These are phyloP conservation scores for Talaromyces verruculosus DNA, from an alignment of 2,329 filamentous ascomycete species.

Conservation along the genomic window DNA sequence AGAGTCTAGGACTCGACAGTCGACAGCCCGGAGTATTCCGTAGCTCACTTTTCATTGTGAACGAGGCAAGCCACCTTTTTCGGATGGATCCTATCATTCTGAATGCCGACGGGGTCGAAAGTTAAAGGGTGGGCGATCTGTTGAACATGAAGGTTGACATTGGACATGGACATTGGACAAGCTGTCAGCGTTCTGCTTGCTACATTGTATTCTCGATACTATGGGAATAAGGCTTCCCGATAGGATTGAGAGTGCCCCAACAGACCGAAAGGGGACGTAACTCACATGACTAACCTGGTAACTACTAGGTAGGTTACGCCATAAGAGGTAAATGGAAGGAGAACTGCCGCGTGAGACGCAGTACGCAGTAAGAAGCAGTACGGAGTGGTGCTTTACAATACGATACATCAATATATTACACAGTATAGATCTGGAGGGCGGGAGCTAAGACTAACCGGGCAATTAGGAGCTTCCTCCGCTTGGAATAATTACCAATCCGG, in stretches of 20 bases:
- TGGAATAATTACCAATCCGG: background rate
- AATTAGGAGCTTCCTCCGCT: background rate
- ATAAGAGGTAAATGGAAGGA: background rate
- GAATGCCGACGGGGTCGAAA: slow-evolving; percentile 1
- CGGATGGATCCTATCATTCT: background rate
- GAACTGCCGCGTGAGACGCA: background rate
- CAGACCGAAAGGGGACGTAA: background rate
- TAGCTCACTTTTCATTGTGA: background rate
- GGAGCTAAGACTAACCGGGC: background rate
- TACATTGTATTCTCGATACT: background rate
- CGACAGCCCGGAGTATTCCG: slow-evolving; percentile 9
- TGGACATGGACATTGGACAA: background rate
- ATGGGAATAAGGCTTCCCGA: background rate
- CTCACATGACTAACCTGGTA: background rate
- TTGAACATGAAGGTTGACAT: background rate
- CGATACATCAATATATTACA: background rate
- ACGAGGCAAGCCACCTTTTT: background rate
- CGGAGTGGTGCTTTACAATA: background rate
- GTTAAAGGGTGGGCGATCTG: background rate
- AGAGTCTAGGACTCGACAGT: background rate
- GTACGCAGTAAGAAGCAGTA: slow-evolving; percentile 14
- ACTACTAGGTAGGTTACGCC: too few relatives aligned
- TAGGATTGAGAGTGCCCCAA: background rate
- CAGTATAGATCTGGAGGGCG: background rate
- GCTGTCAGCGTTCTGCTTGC: background rate